Evolutionary conservation across 768 basidiomycete genomes (phyloP).

Genomic region (Naganishia vaughanmartiniae): DNA sequence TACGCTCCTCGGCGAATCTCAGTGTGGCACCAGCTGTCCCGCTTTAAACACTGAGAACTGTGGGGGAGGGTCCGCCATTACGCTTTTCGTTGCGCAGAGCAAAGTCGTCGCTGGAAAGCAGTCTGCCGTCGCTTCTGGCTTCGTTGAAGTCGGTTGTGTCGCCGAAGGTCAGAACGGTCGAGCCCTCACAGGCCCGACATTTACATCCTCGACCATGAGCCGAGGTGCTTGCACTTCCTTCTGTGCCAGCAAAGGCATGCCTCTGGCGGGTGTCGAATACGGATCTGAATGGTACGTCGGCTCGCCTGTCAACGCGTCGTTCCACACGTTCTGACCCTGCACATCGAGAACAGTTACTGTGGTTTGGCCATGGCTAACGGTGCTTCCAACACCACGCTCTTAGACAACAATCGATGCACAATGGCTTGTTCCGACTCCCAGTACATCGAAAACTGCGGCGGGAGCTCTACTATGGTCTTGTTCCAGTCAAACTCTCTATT

Average conservation of each 20-base stretch:
- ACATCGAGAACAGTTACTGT: conserved; percentile 45
- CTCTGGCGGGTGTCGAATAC: conserved; percentile 49
- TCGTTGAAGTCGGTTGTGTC: conserved; percentile 45
- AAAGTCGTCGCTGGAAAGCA: conserved; percentile 32
- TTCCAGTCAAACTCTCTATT: conserved; percentile 44
- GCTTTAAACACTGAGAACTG: conserved; percentile 47
- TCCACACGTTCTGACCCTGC: not conserved
- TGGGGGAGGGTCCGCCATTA: conserved; percentile 43
- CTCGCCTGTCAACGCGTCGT: not conserved
- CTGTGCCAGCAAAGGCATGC: conserved; percentile 36
- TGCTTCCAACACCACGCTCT: conserved; percentile 46
- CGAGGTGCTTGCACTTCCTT: conserved; percentile 35
- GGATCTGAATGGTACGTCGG: conserved; percentile 30
- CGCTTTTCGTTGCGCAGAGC: conserved; percentile 43
- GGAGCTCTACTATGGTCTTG: conserved; percentile 40
- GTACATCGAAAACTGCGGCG: conserved; percentile 50
- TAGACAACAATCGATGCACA: conserved; percentile 39
- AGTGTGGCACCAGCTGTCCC: conserved; percentile 42
- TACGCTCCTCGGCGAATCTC: conserved; percentile 38
- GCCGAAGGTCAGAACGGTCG: conserved; percentile 46
- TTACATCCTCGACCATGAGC: conserved; percentile 44
- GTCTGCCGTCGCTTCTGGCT: conserved; percentile 11
- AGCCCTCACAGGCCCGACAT: conserved; percentile 41
- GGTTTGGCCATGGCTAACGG: conserved; percentile 46
- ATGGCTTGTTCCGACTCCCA: conserved; percentile 39